phyloP scores from a whole-genome alignment of 2,329 filamentous ascomycete genomes.

The Colletotrichum navitas region DNA sequence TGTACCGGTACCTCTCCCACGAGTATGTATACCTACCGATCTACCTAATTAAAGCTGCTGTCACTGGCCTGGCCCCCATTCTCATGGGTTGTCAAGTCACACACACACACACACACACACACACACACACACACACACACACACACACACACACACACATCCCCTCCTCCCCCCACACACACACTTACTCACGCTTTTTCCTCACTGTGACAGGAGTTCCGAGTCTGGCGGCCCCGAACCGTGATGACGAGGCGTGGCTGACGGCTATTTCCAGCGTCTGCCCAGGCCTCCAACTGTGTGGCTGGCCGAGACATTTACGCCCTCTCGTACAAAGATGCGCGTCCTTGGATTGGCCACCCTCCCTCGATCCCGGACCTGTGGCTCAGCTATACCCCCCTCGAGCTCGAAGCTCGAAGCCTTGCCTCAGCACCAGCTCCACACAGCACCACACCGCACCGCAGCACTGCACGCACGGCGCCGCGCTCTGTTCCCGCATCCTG shows the following conservation, averaged over 20 bases:
- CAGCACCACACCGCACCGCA: constrained; percentile 1
- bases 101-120: too few species aligned
- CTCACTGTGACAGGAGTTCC: not conserved
- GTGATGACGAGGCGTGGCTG: constrained; percentile 57
- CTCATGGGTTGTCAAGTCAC: not conserved
- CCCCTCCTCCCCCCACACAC: constrained; percentile 11
- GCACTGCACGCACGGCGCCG: constrained; percentile 9
- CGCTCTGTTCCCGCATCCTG: constrained; percentile 34
- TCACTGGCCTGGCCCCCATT: constrained; percentile 31
- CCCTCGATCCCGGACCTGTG: constrained; percentile 29
- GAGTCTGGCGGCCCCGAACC: constrained; percentile 39
- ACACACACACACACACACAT: too few species aligned
- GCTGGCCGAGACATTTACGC: constrained; percentile 10
- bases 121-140: constrained; percentile 10
- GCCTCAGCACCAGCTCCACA: constrained; percentile 27
- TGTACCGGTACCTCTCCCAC: not conserved
- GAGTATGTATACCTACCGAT: not conserved
- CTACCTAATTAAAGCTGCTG: constrained; percentile 25
- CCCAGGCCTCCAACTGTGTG: constrained; percentile 4
- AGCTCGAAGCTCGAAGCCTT: constrained; percentile 27
- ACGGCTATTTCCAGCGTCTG: constrained; percentile 30
- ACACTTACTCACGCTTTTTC: constrained; percentile 17
- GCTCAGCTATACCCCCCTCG: constrained; percentile 24
- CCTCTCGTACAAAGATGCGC: not conserved
- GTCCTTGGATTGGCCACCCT: constrained; percentile 19